phyloP scores from a whole-genome alignment of 768 basidiomycete genomes.

The Tricholoma sp. region DNA sequence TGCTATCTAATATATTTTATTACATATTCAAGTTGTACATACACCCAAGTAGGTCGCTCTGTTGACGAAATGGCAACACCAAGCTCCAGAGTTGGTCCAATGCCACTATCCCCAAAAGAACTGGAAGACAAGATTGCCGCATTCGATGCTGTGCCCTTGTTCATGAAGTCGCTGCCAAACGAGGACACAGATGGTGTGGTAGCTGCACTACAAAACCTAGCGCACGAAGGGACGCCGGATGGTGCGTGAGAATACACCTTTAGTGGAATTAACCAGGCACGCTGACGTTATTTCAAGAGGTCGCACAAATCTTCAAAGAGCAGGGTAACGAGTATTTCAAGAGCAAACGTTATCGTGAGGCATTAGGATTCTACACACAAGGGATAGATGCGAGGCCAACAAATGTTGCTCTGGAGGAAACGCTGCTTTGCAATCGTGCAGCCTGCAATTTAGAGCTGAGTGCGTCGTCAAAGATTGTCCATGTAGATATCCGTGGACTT shows the following conservation, averaged over 20 bases:
- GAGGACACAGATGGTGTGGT: slow-evolving; percentile 61
- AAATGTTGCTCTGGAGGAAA: slow-evolving; percentile 51
- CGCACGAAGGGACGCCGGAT: slow-evolving; percentile 88
- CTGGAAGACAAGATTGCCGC: slow-evolving; percentile 36
- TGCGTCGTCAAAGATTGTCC: slow-evolving; percentile 31
- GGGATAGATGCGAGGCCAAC: slow-evolving; percentile 82
- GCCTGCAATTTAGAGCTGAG: slow-evolving; percentile 89
- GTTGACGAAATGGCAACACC: slow-evolving; percentile 16
- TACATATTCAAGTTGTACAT: too few relatives aligned
- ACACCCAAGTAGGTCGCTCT: too few relatives aligned
- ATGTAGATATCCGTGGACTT: background rate
- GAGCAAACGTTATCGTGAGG: slow-evolving; percentile 82
- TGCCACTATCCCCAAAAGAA: slow-evolving; percentile 25
- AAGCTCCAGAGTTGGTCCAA: slow-evolving; percentile 26
- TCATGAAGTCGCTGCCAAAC: slow-evolving; percentile 84
- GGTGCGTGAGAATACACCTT: slow-evolving; percentile 54
- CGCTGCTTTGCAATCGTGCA: slow-evolving; percentile 82
- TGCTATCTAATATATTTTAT: too few relatives aligned
- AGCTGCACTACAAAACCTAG: slow-evolving; percentile 80
- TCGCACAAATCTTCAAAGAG: slow-evolving; percentile 89
- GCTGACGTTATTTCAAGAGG: slow-evolving; percentile 43
- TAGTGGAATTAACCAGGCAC: background rate
- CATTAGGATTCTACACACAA: slow-evolving; percentile 84
- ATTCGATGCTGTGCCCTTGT: slow-evolving; percentile 74
- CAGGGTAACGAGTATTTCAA: slow-evolving; percentile 95